These are phyloP conservation scores for Beauveria rudraprayagi DNA, from an alignment of 2,329 filamentous ascomycete species.

Conservation along the genomic window DNA sequence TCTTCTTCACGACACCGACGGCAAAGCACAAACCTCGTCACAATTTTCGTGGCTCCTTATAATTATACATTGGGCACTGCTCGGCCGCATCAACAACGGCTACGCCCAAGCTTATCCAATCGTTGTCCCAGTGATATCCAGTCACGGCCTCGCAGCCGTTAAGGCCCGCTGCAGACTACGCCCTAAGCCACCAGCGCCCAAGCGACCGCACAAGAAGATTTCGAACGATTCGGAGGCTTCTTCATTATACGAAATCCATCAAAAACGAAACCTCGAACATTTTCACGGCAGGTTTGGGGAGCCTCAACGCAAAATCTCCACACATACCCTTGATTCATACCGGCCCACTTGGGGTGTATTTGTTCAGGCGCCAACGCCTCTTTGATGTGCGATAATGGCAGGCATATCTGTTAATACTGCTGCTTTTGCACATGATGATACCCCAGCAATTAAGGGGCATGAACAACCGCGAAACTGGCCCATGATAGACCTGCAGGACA, in stretches of 20 bases:
- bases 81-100: neutral
- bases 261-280: too few species aligned
- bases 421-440: constrained; percentile 1
- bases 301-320: neutral
- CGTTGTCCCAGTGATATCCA: neutral
- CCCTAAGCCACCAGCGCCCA: neutral
- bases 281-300: too few species aligned
- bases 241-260: too few species aligned
- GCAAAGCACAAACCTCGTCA: neutral
- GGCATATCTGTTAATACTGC: neutral
- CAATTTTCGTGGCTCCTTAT: neutral
- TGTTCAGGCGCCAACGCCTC: neutral
- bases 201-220: neutral
- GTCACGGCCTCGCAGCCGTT: neutral
- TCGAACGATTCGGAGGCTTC: neutral
- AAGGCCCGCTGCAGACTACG: neutral
- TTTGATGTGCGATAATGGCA: constrained; percentile 1
- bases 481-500: neutral
- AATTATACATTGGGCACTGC: neutral
- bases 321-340: constrained; percentile 4
- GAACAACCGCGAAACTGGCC: constrained; percentile 3
- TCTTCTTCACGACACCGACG: neutral
- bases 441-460: constrained; percentile 6
- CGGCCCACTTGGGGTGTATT: constrained; percentile 7
- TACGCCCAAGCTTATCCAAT: neutral